Evolutionary conservation across 345 rosid genomes (phyloP), one percentile per base, ranked within the genome.

Genomic region (Gossypium thurberi): DNA sequence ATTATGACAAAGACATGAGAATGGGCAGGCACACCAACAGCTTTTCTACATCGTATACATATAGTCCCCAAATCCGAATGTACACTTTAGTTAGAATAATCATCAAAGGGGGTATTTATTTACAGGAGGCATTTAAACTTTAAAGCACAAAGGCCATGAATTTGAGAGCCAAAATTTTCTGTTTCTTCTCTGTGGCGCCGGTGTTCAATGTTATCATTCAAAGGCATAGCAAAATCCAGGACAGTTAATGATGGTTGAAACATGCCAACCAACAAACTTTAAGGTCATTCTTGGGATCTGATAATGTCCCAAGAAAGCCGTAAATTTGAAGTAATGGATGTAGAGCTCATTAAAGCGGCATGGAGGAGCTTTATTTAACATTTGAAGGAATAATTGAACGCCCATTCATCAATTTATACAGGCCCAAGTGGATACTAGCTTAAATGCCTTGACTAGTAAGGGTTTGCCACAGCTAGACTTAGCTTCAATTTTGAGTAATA

Each of bases 1-100:
- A 52, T 68, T 44, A 33, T 25, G 76, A 79, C 21, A 70, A 59
- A 18, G 74, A 62, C 71, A 72, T 68, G 46, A 79, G 71, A 51
- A 69, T 9, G 74, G 72, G 17, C 42, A 71, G 23, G 65, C 37
- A 28, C 60, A 48, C 44, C 37, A n/a, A n/a, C 10, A n/a, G 8
- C 64, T 23, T 40, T 1, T 48, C 46, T 58, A 14, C 47, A 48
- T 12, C 15, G 25, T 14, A 57, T 57, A 5, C 61, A 57, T 57
- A 57, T 21, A 3, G 1, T 23, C 33, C 61, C 61, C 61, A 3
- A 57, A 57, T 21, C 21, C 26, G 1, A n/a, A 53, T 53, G 10
- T 52, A 52, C 57, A 53, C 23, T 33, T 33, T 33, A 33, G 40
- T 33, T 33, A 5, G 40, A 33, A 33, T 33, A 33, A 33, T 33